These are phyloP conservation scores for Takakia lepidozioides DNA, from an alignment of 225 moss, liverwort and hornwort species.

Conservation along the genomic window DNA sequence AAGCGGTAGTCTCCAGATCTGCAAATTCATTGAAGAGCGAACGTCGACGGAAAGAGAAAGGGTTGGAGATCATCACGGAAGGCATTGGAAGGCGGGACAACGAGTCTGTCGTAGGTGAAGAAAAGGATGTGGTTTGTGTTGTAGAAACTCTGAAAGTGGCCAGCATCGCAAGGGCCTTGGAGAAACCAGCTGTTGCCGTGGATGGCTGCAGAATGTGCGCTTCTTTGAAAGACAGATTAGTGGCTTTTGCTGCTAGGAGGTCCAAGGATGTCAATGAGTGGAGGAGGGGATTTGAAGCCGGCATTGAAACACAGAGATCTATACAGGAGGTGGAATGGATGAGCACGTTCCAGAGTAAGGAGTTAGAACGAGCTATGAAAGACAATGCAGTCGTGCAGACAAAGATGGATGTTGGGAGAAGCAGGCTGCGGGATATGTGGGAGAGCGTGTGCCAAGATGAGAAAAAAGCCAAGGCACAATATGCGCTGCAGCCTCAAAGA, in stretches of 20 bases:
- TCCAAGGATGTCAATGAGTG: no score
- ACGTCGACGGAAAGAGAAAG: no score
- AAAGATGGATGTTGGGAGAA: background rate
- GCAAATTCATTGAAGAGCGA: no score
- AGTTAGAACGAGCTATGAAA: conserved; percentile 2
- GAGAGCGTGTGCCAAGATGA: background rate
- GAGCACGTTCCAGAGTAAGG: conserved; percentile 1
- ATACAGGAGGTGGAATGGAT: conserved; percentile 4
- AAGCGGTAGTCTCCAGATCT: no score
- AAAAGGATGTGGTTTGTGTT: conserved; percentile 6
- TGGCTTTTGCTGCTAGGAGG: no score
- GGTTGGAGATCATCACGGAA: no score
- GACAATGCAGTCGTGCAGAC: background rate
- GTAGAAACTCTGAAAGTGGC: background rate
- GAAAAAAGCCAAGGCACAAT: background rate
- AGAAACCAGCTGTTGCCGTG: background rate
- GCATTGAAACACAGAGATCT: background rate
- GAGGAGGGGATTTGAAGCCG: background rate
- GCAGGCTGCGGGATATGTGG: conserved; percentile 2
- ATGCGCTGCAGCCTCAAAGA: conserved; percentile 1
- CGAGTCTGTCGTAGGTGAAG: background rate
- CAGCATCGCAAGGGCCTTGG: background rate
- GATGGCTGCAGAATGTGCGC: conserved; percentile 1
- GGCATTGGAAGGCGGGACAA: background rate
- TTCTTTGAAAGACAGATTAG: background rate